A percentile compares a stretch with the other conserved stretches of the same genome.
phyloP scores from a whole-genome alignment of 495 filamentous ascomycete genomes.

The Hypoxylon cercidicola region DNA sequence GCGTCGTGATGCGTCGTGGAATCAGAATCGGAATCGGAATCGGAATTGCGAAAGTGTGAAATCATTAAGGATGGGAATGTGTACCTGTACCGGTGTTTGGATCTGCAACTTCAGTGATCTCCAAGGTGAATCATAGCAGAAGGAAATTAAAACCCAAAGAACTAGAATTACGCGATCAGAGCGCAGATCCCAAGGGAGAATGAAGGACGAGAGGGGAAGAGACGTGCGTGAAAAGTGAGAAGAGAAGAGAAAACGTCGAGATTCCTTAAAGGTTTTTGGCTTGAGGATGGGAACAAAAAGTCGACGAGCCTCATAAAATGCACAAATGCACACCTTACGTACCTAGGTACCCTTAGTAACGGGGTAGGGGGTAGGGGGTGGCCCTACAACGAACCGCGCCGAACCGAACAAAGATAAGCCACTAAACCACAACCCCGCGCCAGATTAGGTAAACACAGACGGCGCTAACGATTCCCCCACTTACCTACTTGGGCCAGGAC shows the following conservation, averaged over 20 bases:
- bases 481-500: neutral
- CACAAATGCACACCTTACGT: neutral
- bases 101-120: conserved; percentile 18
- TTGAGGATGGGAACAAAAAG: conserved; percentile 12
- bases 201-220: conserved; percentile 17
- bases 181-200: conserved; percentile 23
- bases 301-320: conserved; percentile 20
- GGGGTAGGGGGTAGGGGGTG: neutral
- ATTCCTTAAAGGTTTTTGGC: neutral
- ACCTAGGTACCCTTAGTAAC: neutral
- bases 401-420: too few relatives aligned
- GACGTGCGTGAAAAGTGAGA: neutral
- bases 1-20: conserved; percentile 34
- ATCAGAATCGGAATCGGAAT: conserved; percentile 6
- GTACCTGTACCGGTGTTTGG: conserved; percentile 14
- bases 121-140: conserved; percentile 11
- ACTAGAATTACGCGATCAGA: conserved; percentile 12
- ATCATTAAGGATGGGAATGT: conserved; percentile 17
- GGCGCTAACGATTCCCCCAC: neutral
- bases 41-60: conserved; percentile 5
- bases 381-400: too few relatives aligned
- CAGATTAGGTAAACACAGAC: neutral
- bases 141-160: conserved; percentile 27
- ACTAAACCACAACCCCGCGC: neutral
- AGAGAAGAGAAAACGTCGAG: neutral